Conservation (phyloP, 2,329 filamentous ascomycete species). For the Paracoccidioides lutzii region DNA sequence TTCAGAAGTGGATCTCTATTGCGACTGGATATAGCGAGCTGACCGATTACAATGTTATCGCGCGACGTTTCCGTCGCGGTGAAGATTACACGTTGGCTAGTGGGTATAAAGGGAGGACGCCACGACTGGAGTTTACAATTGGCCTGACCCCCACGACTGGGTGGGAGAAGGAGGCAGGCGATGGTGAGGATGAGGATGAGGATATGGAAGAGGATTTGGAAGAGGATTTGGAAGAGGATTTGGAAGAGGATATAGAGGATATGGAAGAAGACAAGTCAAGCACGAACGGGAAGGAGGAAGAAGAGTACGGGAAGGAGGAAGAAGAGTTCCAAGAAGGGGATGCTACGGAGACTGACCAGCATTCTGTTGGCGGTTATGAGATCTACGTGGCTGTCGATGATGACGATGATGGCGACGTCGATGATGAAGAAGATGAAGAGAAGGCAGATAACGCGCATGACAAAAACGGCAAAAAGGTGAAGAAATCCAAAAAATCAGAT, state of each 20-base stretch:
- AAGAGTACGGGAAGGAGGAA: constrained; percentile 6
- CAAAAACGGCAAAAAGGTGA: constrained; percentile 22
- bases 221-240: constrained; percentile 22
- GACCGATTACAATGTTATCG: constrained; percentile 63
- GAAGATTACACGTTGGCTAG: constrained; percentile 89
- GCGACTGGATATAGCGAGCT: constrained; percentile 59
- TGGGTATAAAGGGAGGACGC: constrained; percentile 56
- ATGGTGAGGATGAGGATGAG: constrained; percentile 36
- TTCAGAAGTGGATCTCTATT: constrained; percentile 78
- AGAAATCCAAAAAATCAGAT: constrained; percentile 37
- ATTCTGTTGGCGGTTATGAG: constrained; percentile 39
- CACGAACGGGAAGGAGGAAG: constrained; percentile 16
- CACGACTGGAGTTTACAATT: constrained; percentile 75
- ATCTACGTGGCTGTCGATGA: constrained; percentile 84
- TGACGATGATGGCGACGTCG: constrained; percentile 51
- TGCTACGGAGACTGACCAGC: constrained; percentile 20
- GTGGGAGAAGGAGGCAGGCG: constrained; percentile 62
- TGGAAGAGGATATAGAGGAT: constrained; percentile 24
- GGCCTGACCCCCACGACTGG: constrained; percentile 72
- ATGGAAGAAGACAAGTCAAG: constrained; percentile 20
- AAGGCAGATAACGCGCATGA: constrained; percentile 32
- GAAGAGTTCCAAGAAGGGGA: background rate
- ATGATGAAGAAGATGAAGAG: constrained; percentile 52
- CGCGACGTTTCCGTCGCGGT: constrained; percentile 73
- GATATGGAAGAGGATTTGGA: constrained; percentile 24